phyloP scores from a whole-genome alignment of 805 yeast genomes.

The Wickerhamiella shivajii region DNA sequence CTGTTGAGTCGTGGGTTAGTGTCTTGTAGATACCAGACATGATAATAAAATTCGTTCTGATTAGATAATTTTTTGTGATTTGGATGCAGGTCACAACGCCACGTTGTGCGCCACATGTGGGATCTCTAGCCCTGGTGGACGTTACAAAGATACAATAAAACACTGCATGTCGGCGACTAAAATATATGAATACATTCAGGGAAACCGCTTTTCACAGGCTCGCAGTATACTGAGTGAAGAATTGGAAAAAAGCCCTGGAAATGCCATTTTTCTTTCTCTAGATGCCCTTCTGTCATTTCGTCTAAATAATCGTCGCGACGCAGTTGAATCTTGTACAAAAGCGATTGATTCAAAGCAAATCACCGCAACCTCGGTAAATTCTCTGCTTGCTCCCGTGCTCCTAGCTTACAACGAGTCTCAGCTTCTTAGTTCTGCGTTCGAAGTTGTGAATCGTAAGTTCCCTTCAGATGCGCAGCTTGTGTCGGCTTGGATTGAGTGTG shows the following conservation, averaged over 20 bases:
- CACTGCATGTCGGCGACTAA: slow-evolving; percentile 8
- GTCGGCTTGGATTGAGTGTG: slow-evolving; percentile 16
- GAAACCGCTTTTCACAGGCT: slow-evolving; percentile 27
- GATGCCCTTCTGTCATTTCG: slow-evolving; percentile 11
- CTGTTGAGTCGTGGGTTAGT: slow-evolving; percentile 30
- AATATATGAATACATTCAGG: slow-evolving; percentile 7
- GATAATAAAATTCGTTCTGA: too few relatives aligned
- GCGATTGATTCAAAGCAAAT: slow-evolving; percentile 10
- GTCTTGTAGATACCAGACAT: slow-evolving; percentile 70
- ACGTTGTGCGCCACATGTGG: too few relatives aligned
- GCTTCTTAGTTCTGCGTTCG: slow-evolving; percentile 19
- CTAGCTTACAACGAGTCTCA: slow-evolving; percentile 19
- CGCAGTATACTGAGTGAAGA: slow-evolving; percentile 34
- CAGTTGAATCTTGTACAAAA: slow-evolving; percentile 10
- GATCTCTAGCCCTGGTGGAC: too few relatives aligned
- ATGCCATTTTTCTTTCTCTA: slow-evolving; percentile 31
- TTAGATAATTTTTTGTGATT: slow-evolving; percentile 7
- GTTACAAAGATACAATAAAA: too few relatives aligned
- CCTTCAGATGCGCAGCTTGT: slow-evolving; percentile 15
- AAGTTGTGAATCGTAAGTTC: slow-evolving; percentile 13
- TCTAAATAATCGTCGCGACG: slow-evolving; percentile 9
- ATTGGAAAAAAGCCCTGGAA: slow-evolving; percentile 40
- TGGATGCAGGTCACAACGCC: not conserved
- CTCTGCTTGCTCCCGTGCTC: slow-evolving; percentile 24
- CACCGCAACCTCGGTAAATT: slow-evolving; percentile 13